A percentile compares a stretch with the other conserved stretches of the same genome.
Evolutionary conservation across 2,329 filamentous ascomycete genomes (phyloP).

Genomic region (Nothopassalora personata): DNA sequence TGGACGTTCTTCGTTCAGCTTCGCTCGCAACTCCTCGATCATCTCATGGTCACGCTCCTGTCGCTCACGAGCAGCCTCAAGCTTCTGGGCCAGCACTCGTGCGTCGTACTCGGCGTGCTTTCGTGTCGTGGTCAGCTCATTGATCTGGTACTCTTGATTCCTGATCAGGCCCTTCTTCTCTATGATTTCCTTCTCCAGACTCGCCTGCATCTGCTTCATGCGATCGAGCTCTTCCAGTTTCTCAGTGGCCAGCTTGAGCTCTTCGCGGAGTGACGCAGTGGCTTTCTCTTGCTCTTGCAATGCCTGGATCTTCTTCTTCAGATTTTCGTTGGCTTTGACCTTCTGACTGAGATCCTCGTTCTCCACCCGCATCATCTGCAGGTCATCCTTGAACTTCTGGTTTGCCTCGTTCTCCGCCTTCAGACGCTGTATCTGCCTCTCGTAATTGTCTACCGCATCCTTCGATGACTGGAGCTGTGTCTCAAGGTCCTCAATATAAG

Average conservation of each 20-base stretch:
- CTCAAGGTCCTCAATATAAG: constrained; percentile 48
- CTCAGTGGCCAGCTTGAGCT: constrained; percentile 42
- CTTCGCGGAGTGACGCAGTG: constrained; percentile 40
- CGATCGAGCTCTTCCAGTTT: constrained; percentile 42
- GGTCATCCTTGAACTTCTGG: constrained; percentile 46
- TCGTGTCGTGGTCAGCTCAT: constrained; percentile 45
- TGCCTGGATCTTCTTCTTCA: constrained; percentile 50
- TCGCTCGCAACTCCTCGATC: constrained; percentile 43
- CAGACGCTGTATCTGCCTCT: constrained; percentile 41
- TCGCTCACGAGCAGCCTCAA: constrained; percentile 44
- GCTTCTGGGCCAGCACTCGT: constrained; percentile 42
- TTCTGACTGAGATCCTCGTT: constrained; percentile 47
- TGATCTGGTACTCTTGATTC: constrained; percentile 49
- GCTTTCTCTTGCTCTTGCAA: constrained; percentile 45
- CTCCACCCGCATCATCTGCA: constrained; percentile 46
- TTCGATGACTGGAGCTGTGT: constrained; percentile 42
- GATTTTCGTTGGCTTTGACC: constrained; percentile 48
- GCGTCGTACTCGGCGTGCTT: constrained; percentile 47
- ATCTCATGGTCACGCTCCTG: constrained; percentile 45
- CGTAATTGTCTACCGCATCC: constrained; percentile 42
- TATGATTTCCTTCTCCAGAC: constrained; percentile 47
- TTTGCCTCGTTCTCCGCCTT: constrained; percentile 41
- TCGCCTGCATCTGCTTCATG: constrained; percentile 40
- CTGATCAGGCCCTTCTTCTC: constrained; percentile 47
- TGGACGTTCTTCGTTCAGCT: constrained; percentile 39